A percentile compares a stretch with the other conserved stretches of the same genome.
Evolutionary conservation across 257 asterid genomes (phyloP).

Genomic region (Solanum chaucha): DNA sequence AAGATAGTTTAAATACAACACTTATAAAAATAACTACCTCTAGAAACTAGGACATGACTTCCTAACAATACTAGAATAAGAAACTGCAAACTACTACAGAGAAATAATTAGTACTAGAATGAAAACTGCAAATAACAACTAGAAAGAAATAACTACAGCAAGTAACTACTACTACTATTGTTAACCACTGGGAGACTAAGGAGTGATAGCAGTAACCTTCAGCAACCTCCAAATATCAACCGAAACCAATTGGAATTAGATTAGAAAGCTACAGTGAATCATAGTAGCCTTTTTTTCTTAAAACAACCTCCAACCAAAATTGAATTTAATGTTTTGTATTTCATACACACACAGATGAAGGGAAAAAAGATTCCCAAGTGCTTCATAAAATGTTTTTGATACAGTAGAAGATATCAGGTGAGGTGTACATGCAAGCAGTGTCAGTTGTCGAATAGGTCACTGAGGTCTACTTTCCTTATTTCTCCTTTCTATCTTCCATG

Average conservation of each 20-base stretch:
- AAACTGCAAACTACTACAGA: background rate
- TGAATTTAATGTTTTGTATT: background rate
- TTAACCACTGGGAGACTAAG: background rate
- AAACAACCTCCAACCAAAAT: background rate
- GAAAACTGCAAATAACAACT: background rate
- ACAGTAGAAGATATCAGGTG: background rate
- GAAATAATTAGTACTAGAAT: background rate
- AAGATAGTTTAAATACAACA: background rate
- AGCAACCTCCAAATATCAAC: background rate
- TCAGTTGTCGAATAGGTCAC: background rate
- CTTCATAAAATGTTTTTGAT: background rate
- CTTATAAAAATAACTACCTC: background rate
- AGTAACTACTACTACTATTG: background rate
- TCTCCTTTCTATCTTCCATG: background rate
- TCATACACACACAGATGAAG: background rate
- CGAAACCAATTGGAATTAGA: background rate
- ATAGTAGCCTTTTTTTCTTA: background rate
- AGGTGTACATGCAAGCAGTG: background rate
- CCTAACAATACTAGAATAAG: background rate
- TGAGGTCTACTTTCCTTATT: background rate
- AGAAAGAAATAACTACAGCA: background rate
- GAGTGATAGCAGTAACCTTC: background rate
- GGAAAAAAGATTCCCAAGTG: background rate
- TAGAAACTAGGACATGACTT: background rate
- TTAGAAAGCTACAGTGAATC: background rate